phyloP scores from a whole-genome alignment of 495 filamentous ascomycete species.

The Penicillium fimorum region DNA sequence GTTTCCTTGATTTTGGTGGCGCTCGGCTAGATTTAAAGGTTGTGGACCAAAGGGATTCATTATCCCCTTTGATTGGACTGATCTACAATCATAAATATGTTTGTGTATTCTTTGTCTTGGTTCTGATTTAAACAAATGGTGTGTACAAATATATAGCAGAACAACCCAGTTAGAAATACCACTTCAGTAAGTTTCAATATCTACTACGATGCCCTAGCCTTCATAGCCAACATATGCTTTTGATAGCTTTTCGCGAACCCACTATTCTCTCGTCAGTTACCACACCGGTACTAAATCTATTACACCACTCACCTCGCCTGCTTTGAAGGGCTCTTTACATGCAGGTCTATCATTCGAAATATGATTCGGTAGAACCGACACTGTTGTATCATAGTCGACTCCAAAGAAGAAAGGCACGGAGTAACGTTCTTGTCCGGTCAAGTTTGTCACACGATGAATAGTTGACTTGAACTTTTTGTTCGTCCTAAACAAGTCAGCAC shows the following conservation, averaged over 20 bases:
- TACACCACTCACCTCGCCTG: constrained; percentile 22
- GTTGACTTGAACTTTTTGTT: constrained; percentile 47
- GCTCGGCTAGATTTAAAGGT: too few species aligned
- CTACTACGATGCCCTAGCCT: neutral
- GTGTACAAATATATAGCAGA: too few species aligned
- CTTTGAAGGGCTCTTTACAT: constrained; percentile 25
- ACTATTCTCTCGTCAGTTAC: constrained; percentile 3
- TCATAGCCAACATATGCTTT: constrained; percentile 20
- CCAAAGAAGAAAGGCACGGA: constrained; percentile 52
- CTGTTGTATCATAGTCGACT: constrained; percentile 30
- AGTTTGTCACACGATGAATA: constrained; percentile 51
- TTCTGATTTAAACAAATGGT: too few species aligned
- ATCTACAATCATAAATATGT: too few species aligned
- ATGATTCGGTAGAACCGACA: constrained; percentile 24
- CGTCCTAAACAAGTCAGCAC: constrained; percentile 24
- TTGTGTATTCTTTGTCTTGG: too few species aligned
- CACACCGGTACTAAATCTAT: too few species aligned
- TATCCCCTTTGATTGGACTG: too few species aligned
- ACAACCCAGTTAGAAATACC: too few species aligned
- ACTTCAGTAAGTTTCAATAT: too few species aligned
- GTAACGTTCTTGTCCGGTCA: constrained; percentile 44
- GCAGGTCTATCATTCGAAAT: constrained; percentile 16
- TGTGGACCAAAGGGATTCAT: too few species aligned
- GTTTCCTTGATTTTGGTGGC: too few species aligned
- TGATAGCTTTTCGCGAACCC: constrained; percentile 19